Evolutionary conservation across 2,329 filamentous ascomycete species (phyloP), one percentile per base, ranked within the genome.

Genomic region (Hypoxylon sp.): DNA sequence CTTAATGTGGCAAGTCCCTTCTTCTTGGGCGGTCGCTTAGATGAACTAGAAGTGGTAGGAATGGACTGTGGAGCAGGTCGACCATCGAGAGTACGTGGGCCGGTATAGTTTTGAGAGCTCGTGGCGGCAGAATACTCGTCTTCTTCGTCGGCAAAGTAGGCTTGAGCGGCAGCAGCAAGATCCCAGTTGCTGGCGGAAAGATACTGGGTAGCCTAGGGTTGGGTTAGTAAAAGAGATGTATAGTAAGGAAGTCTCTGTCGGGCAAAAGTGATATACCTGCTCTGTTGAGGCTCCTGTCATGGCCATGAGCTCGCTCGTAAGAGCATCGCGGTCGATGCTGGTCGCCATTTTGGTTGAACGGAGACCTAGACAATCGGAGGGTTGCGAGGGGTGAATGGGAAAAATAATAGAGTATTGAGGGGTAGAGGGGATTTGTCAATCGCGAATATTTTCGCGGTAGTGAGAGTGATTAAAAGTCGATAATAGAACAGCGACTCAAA

Each of bases 161-260:
- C 85, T 30, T 87, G 84, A 59, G 87, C 85, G 14, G 91, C 91
- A 9, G 83, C 81, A 70, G 86, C 83, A 46, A 93, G 80, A 74
- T 93, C 86, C 90, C 91, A 93, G 70, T 86, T 81, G 74, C 86
- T 89, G 36, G 86, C 85, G 21, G 84, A 82, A 6, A 95, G 87
- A 72, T 91, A 91, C 67, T 90, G 84, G 61, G 84, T 83, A 50
- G 91, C 91, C 91, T 94, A 68, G 13, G 14, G 13, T 2, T 28
- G 51, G 45, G 63, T 72, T 59, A 72, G 65, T 36, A 69, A 32
- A 67, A 41, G 25, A 36, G 10, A 23, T 10, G 30, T 45, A 7
- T 13, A 28, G 13, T 10, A 32, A 41, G 46, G 41, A 41, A 34
- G 32, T 21, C 38, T 14, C 17, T 21, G 30, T 43, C 28, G 21